These are phyloP conservation scores for Acanthamoeba healyi DNA, from an alignment of 208 protist species.

Conservation along the genomic window DNA sequence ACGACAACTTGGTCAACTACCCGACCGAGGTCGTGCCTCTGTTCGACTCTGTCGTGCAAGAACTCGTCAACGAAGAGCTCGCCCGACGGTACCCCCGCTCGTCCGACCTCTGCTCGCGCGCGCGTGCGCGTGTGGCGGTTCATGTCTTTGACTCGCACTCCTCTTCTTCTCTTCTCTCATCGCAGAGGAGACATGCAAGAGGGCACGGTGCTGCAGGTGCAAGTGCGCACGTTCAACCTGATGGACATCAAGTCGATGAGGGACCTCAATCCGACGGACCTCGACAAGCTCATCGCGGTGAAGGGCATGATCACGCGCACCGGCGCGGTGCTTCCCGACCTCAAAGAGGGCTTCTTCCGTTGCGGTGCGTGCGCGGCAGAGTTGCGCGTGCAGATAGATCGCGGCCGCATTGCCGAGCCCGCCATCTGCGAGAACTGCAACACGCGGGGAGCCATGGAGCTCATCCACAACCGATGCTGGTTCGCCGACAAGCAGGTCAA, in stretches of 20 bases:
- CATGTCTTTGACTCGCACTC: neutral
- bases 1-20: constrained; percentile 87
- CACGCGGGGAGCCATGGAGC: constrained; percentile 86
- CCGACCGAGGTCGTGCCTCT: constrained; percentile 89
- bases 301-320: constrained; percentile 93
- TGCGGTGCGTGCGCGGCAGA: constrained; percentile 95
- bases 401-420: constrained; percentile 97
- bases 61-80: constrained; percentile 68
- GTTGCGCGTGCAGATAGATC: constrained; percentile 91
- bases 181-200: neutral
- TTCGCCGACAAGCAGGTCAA: constrained; percentile 98
- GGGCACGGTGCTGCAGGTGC: neutral
- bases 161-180: too few relatives aligned
- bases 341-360: constrained; percentile 94
- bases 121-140: too few relatives aligned
- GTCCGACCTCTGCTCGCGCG: neutral
- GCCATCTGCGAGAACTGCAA: constrained; percentile 93
- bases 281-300: constrained; percentile 93
- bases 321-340: constrained; percentile 88
- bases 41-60: constrained; percentile 85
- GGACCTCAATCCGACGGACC: constrained; percentile 91
- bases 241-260: constrained; percentile 86
- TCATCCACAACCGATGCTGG: constrained; percentile 97
- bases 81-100: neutral
- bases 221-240: constrained; percentile 90